phyloP scores from a whole-genome alignment of 352 stramenopile genomes.

The Achlya hypogyna region DNA sequence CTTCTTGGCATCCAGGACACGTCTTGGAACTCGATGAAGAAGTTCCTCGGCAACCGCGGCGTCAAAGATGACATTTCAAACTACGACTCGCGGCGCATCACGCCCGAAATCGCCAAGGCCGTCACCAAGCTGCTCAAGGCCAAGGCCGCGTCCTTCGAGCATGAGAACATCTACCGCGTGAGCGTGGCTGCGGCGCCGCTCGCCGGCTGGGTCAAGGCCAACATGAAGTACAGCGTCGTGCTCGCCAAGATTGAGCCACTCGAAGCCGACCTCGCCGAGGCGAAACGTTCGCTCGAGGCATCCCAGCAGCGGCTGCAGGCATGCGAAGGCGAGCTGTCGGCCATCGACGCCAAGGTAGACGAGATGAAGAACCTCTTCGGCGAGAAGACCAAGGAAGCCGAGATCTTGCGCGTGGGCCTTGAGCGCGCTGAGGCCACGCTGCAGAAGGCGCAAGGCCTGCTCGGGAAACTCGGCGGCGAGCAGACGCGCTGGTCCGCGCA shows the following conservation, averaged over 20 bases:
- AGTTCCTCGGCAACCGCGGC: slow-evolving; percentile 91
- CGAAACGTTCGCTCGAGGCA: slow-evolving; percentile 77
- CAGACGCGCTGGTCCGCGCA: slow-evolving; percentile 87
- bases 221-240: slow-evolving; percentile 92
- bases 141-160: slow-evolving; percentile 90
- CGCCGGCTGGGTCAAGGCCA: slow-evolving; percentile 93
- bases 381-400: slow-evolving; percentile 88
- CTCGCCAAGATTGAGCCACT: slow-evolving; percentile 94
- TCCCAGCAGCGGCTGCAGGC: slow-evolving; percentile 80
- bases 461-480: slow-evolving; percentile 88
- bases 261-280: slow-evolving; percentile 84
- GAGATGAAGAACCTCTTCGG: slow-evolving; percentile 90
- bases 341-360: slow-evolving; percentile 83
- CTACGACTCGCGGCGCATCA: slow-evolving; percentile 90
- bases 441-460: slow-evolving; percentile 84
- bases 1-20: slow-evolving; percentile 92
- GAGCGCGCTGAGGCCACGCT: slow-evolving; percentile 84
- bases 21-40: slow-evolving; percentile 96
- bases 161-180: slow-evolving; percentile 90
- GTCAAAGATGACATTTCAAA: slow-evolving; percentile 97
- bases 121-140: slow-evolving; percentile 90
- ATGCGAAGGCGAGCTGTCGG: slow-evolving; percentile 86
- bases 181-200: slow-evolving; percentile 90
- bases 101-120: slow-evolving; percentile 80
- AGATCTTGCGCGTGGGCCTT: slow-evolving; percentile 81